Base-by-base conservation (phyloP, 1,139 yeast species). In the Yamadazyma atmosphaerica region DNA sequence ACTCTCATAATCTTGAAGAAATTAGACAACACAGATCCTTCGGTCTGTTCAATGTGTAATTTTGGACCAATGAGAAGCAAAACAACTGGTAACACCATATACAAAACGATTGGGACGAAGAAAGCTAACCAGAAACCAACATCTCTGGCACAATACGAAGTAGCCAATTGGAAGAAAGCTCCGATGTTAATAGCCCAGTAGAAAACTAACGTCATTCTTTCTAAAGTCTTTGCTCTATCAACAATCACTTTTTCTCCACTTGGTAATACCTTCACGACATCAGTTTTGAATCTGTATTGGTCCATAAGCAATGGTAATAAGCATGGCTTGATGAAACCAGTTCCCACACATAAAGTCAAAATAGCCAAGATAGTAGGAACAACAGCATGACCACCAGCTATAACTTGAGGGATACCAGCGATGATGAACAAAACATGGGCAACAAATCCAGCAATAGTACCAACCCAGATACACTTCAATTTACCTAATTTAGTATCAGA, bases 171-270 rank as follows among this genome's bases (percentile, higher is more conserved):
- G 44, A 86, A 75, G 51, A 87, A 74, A 8, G 94, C 81, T 38
- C 96, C 96, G 49, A 85, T 65, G 58, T 88, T 88, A 58, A 87
- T 83, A 55, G 86, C 74, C 77, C 87, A 74, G 64, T 87, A 87
- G 63, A 87, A 87, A 27, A 83, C 68, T 71, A 85, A 74, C 46
- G 88, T 82, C 64, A 87, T 74, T 59, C 86, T 76, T 65, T 85
- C 88, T 43, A 85, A 66, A 11, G 95, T 81, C 43, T 80, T 70
- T 50, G 79, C 76, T 38, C 86, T 83, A 53, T 85, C 92, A 32
- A 83, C 74, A 48, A 87, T 76, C 24, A 85, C 90, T 33, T 73
- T 68, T 54, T 80, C 83, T 37, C 88, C 95, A 32, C 67, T 56
- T 47, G 80, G 78, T 38, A 75, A 65, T 3, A 74, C 77, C 55